Evolutionary conservation across 2,329 filamentous ascomycete genomes (phyloP).

Genomic region (Zymoseptoria crescenta): DNA sequence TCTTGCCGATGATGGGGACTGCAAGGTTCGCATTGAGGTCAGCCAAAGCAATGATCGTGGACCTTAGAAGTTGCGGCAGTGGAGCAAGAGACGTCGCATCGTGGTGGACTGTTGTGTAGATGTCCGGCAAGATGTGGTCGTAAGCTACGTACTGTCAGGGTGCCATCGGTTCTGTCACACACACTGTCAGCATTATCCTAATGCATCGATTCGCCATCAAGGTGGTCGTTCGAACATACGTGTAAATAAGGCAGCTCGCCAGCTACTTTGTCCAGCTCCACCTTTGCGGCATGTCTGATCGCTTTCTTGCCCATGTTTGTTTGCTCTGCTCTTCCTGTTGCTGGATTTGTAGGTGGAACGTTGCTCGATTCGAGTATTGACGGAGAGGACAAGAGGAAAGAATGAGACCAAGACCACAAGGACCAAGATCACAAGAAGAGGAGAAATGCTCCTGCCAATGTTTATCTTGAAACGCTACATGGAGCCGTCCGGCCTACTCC

Average conservation of each 20-base stretch:
- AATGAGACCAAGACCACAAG: background rate
- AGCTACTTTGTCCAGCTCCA: conserved; percentile 65
- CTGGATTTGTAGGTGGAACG: background rate
- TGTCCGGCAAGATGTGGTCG: conserved; percentile 86
- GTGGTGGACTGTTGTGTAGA: conserved; percentile 19
- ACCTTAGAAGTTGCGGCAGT: no score
- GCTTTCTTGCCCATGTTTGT: conserved; percentile 42
- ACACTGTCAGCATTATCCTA: conserved; percentile 4
- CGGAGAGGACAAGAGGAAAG: background rate
- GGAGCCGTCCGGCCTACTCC: background rate
- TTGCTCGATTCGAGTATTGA: background rate
- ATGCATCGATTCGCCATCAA: conserved; percentile 4
- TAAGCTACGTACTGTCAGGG: conserved; percentile 62
- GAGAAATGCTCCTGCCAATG: background rate
- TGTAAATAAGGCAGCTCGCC: conserved; percentile 51
- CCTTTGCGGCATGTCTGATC: conserved; percentile 65
- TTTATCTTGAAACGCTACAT: background rate
- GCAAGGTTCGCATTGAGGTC: conserved; percentile 2
- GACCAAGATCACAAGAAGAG: background rate
- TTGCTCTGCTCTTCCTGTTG: conserved; percentile 3
- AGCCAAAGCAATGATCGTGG: no score
- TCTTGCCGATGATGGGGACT: conserved; percentile 67
- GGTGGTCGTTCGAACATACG: conserved; percentile 13
- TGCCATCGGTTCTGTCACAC: conserved; percentile 74
- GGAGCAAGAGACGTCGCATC: no score